Evolutionary conservation across 2,329 filamentous ascomycete genomes (phyloP).

Genomic region (Blastomyces gilchristii): DNA sequence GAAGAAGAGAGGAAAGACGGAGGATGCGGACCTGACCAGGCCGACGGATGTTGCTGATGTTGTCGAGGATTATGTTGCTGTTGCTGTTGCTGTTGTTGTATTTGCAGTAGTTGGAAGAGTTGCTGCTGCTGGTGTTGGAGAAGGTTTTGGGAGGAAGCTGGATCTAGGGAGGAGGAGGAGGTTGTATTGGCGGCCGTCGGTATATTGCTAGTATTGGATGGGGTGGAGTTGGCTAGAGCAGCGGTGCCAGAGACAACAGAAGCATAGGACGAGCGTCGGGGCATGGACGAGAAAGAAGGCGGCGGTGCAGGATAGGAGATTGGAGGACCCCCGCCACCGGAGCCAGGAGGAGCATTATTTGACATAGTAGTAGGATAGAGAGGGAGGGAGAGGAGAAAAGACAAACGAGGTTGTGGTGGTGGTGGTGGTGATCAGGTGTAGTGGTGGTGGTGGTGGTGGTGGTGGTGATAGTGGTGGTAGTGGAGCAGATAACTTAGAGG

Average conservation of each 20-base stretch:
- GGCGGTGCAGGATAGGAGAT: conserved; percentile 16
- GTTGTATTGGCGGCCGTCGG: no score
- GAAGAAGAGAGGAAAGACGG: conserved; percentile 16
- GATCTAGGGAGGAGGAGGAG: not conserved
- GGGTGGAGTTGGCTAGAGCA: conserved; percentile 17
- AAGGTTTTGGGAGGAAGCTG: not conserved
- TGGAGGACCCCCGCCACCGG: conserved; percentile 32
- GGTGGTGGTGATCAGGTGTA: not conserved
- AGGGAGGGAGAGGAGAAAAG: not conserved
- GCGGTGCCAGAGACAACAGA: conserved; percentile 48
- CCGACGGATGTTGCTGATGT: not conserved
- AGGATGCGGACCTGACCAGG: conserved; percentile 28
- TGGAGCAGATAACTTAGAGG: not conserved
- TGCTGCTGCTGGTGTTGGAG: not conserved
- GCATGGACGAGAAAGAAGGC: conserved; percentile 27
- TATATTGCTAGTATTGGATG: conserved; percentile 9
- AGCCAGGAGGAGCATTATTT: conserved; percentile 33
- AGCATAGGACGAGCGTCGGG: conserved; percentile 51
- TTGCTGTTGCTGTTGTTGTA: not conserved
- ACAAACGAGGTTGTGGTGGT: not conserved
- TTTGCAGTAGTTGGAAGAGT: not conserved
- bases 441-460: no score
- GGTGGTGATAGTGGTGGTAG: no score
- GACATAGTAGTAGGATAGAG: conserved; percentile 28
- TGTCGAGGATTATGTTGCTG: no score